Evolutionary conservation across 768 basidiomycete species (phyloP).

Genomic region (Lyophyllum atratum): DNA sequence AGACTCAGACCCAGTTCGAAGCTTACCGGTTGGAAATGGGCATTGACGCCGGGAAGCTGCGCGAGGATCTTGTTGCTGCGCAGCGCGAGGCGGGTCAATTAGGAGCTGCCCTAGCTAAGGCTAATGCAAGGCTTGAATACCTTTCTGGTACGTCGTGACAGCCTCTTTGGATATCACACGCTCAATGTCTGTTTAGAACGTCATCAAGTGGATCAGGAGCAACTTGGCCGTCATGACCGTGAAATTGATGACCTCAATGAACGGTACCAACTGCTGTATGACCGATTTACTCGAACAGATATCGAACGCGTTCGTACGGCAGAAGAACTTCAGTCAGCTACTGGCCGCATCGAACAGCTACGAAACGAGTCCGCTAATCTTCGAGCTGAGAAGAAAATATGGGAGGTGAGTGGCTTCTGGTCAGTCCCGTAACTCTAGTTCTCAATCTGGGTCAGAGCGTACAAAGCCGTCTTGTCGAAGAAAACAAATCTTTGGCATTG

Average conservation of each 20-base stretch:
- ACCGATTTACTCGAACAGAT: constrained; percentile 73
- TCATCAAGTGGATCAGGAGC: constrained; percentile 70
- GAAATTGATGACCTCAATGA: constrained; percentile 69
- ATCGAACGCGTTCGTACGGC: constrained; percentile 71
- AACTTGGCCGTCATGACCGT: constrained; percentile 57
- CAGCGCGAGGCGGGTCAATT: constrained; percentile 71
- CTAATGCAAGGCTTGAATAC: constrained; percentile 80
- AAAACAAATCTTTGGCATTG: constrained; percentile 76
- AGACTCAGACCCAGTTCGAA: constrained; percentile 81
- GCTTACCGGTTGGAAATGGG: constrained; percentile 80
- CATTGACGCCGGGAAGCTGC: constrained; percentile 67
- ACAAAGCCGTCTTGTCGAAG: constrained; percentile 79
- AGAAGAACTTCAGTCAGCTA: constrained; percentile 64
- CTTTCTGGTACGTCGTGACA: constrained; percentile 58
- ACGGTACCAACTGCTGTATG: constrained; percentile 72
- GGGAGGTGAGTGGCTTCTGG: constrained; percentile 64
- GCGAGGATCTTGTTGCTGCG: constrained; percentile 66
- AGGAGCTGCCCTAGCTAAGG: constrained; percentile 73
- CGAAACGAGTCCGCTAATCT: constrained; percentile 87
- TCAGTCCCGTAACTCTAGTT: constrained; percentile 3
- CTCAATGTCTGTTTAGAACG: constrained; percentile 50
- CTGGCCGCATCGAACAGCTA: constrained; percentile 68
- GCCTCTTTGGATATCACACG: background rate
- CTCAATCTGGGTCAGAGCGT: constrained; percentile 53
- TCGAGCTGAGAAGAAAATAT: constrained; percentile 90